Conservation (phyloP, 2,329 filamentous ascomycete genomes). For the Fusarium hainanense region DNA sequence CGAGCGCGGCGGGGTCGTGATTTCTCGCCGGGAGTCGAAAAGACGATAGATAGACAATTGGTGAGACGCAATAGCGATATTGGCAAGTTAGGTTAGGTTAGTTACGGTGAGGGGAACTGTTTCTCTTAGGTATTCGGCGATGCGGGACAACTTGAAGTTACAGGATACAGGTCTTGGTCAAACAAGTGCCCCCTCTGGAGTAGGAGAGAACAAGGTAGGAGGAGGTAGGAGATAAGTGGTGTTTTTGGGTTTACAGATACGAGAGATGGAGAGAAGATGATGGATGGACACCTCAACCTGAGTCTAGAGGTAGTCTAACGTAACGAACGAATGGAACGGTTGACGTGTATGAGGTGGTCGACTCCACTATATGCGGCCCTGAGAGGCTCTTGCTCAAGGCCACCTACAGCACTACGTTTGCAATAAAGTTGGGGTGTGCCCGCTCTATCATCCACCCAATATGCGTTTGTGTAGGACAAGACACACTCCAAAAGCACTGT, state of each 20-base stretch:
- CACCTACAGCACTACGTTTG: conserved; percentile 25
- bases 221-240: conserved; percentile 22
- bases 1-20: conserved; percentile 45
- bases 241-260: conserved; percentile 36
- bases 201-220: conserved; percentile 11
- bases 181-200: conserved; percentile 10
- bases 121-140: conserved; percentile 3
- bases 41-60: conserved; percentile 28
- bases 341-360: conserved; percentile 41
- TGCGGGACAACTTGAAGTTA: conserved; percentile 2
- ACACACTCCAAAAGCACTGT: conserved; percentile 14
- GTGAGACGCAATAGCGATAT: conserved; percentile 30
- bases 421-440: conserved; percentile 16
- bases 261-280: conserved; percentile 30
- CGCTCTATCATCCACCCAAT: background rate
- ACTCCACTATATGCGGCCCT: conserved; percentile 32
- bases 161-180: conserved; percentile 18
- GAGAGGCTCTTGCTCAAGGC: conserved; percentile 22
- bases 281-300: conserved; percentile 22
- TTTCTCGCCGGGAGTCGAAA: conserved; percentile 35
- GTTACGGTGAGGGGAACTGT: conserved; percentile 26
- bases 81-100: background rate
- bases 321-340: conserved; percentile 11
- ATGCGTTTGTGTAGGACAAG: conserved; percentile 4
- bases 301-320: conserved; percentile 13